These are phyloP conservation scores for Pseudocercospora crystallina DNA, from an alignment of 2,329 filamentous ascomycete species.

Conservation along the genomic window DNA sequence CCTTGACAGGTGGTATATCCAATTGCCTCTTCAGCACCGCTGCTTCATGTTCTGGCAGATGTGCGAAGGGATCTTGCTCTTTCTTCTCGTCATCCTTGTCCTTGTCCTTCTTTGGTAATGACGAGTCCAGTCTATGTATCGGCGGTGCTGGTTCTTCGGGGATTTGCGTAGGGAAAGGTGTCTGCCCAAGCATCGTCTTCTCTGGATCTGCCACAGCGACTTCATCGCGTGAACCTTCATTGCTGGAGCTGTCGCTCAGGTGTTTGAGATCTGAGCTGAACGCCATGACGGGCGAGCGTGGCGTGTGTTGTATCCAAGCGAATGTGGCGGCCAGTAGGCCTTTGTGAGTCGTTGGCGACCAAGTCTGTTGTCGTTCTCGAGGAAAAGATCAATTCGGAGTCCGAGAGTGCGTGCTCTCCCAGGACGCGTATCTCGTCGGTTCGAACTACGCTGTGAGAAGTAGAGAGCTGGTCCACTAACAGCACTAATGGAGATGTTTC, in stretches of 20 bases:
- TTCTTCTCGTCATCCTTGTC: constrained; percentile 25
- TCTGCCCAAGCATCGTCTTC: constrained; percentile 31
- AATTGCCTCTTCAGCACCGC: constrained; percentile 40
- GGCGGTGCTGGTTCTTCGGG: constrained; percentile 29
- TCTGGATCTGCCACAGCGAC: constrained; percentile 29
- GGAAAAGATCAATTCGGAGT: background rate
- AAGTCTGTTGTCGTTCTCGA: background rate
- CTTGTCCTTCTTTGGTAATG: constrained; percentile 22
- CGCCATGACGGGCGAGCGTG: constrained; percentile 3
- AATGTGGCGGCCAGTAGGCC: constrained; percentile 12
- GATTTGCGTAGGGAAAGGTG: constrained; percentile 30
- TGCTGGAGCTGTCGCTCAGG: constrained; percentile 19
- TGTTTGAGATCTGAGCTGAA: constrained; percentile 7
- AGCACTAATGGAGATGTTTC: no score
- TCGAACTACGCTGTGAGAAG: no score
- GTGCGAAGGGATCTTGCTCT: constrained; percentile 35
- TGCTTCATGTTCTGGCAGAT: constrained; percentile 40
- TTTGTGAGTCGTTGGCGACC: background rate
- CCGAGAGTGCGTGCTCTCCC: no score
- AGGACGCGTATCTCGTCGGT: no score
- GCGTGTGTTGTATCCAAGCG: background rate
- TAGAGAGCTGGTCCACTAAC: no score
- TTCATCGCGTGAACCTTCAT: constrained; percentile 24
- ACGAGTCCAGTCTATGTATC: constrained; percentile 28
- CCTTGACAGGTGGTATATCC: constrained; percentile 42